These are phyloP conservation scores for Yamadazyma atmosphaerica DNA, from an alignment of 1,139 yeast species.

Conservation along the genomic window DNA sequence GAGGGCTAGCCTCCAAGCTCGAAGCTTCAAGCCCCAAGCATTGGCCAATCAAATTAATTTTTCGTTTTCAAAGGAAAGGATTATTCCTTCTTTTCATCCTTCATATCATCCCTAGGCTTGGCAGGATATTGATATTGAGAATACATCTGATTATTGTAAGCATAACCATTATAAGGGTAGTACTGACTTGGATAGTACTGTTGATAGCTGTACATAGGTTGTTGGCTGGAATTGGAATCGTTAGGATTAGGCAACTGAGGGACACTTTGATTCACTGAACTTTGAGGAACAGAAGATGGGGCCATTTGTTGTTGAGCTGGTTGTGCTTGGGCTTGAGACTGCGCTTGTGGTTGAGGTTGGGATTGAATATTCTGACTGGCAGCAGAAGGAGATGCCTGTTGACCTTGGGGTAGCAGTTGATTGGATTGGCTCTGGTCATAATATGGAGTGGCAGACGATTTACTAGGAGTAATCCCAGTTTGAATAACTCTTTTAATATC, in stretches of 20 bases:
- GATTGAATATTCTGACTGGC: constrained; percentile 4
- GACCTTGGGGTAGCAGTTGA: constrained; percentile 15
- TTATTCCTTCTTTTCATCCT: constrained; percentile 10
- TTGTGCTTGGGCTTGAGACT: constrained; percentile 8
- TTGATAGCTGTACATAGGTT: constrained; percentile 19
- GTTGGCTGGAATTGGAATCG: constrained; percentile 8
- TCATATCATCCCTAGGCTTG: constrained; percentile 11
- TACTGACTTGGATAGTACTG: constrained; percentile 21
- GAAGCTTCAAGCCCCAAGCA: background rate
- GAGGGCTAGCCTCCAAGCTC: no score
- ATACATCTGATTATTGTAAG: constrained; percentile 26
- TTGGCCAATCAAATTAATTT: no score
- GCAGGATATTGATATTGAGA: constrained; percentile 14
- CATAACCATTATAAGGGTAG: constrained; percentile 20
- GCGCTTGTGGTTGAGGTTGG: constrained; percentile 17
- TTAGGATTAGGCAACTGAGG: constrained; percentile 1
- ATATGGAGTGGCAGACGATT: constrained; percentile 14
- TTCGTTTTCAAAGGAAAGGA: background rate
- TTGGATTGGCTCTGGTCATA: constrained; percentile 27
- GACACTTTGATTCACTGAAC: background rate
- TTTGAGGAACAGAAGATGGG: background rate
- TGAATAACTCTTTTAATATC: constrained; percentile 75
- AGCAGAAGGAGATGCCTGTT: constrained; percentile 13
- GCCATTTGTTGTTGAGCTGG: constrained; percentile 4
- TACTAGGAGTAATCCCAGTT: constrained; percentile 47